Percentiles rank a stretch among this genome's conserved stretches.
These are phyloP conservation scores for Medicago arabica DNA, from an alignment of 306 rosid genomes.

Conservation along the genomic window DNA sequence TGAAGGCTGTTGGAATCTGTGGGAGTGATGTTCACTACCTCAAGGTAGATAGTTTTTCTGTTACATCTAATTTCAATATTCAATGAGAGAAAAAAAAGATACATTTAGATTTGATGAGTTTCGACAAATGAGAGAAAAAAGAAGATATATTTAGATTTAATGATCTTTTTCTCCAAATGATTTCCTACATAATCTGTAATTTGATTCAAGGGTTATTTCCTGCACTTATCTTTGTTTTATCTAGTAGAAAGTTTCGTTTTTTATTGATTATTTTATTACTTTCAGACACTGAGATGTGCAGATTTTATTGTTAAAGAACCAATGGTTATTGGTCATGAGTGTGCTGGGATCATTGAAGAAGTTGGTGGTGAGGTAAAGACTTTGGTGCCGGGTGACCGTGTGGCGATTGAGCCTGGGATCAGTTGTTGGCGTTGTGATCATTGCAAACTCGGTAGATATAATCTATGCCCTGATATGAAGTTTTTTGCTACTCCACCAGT, in stretches of 20 bases:
- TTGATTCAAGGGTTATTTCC: background rate
- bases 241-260: slow-evolving; percentile 4
- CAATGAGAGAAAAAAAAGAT: background rate
- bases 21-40: slow-evolving; percentile 96
- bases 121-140: background rate
- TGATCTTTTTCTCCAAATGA: background rate
- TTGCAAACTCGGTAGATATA: slow-evolving; percentile 85
- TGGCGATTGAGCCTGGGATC: slow-evolving; percentile 91
- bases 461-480: slow-evolving; percentile 88
- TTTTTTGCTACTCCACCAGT: slow-evolving; percentile 89
- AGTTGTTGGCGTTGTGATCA: slow-evolving; percentile 78
- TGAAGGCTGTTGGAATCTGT: slow-evolving; percentile 97
- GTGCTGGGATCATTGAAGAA: slow-evolving; percentile 89
- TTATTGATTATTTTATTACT: slow-evolving; percentile 36
- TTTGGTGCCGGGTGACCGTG: slow-evolving; percentile 72
- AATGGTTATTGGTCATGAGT: slow-evolving; percentile 95
- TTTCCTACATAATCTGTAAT: background rate
- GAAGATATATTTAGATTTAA: background rate
- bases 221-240: background rate
- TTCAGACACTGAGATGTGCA: slow-evolving; percentile 77
- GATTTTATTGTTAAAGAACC: slow-evolving; percentile 83
- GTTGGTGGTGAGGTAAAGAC: slow-evolving; percentile 70
- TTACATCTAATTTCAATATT: slow-evolving; percentile 7
- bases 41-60: slow-evolving; percentile 52
- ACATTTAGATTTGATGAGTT: background rate